Evolutionary conservation across 2,329 filamentous ascomycete genomes (phyloP).

Genomic region (Arthrinium puccinioides): DNA sequence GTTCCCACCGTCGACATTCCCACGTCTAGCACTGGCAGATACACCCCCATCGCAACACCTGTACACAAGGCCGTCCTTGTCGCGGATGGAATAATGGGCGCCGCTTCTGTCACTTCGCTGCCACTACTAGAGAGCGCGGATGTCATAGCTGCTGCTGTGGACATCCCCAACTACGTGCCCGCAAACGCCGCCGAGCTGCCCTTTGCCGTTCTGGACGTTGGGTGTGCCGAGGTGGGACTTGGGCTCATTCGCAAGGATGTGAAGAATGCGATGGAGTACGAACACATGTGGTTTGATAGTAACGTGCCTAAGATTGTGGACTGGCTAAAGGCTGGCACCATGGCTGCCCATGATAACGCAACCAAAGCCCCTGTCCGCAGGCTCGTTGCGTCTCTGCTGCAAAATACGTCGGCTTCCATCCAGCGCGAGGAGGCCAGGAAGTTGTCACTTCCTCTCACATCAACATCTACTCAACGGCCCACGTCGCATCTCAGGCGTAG

Average conservation of each 20-base stretch:
- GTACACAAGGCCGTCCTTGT: conserved; percentile 78
- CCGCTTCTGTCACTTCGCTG: conserved; percentile 43
- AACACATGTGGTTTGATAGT: conserved; percentile 67
- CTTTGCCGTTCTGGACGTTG: conserved; percentile 56
- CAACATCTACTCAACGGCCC: conserved; percentile 21
- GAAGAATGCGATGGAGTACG: conserved; percentile 62
- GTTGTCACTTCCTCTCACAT: conserved; percentile 23
- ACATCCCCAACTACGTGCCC: conserved; percentile 40
- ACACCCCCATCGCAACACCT: conserved; percentile 66
- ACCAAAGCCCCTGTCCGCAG: conserved; percentile 61
- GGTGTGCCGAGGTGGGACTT: conserved; percentile 55
- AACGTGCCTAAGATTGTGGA: conserved; percentile 56
- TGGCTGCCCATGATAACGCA: conserved; percentile 26
- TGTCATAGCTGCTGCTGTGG: conserved; percentile 48
- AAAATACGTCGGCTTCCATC: conserved; percentile 44
- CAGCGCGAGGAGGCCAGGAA: conserved; percentile 37
- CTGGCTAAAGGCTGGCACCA: conserved; percentile 54
- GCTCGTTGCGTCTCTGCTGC: conserved; percentile 61
- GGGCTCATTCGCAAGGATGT: conserved; percentile 61
- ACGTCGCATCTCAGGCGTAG: conserved; percentile 46
- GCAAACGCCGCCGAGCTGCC: conserved; percentile 28
- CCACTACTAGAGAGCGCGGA: conserved; percentile 29
- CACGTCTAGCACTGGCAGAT: conserved; percentile 53
- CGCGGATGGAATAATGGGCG: conserved; percentile 63
- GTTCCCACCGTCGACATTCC: conserved; percentile 68